phyloP scores from a whole-genome alignment of 257 asterid species.

The Coffea canephora region DNA sequence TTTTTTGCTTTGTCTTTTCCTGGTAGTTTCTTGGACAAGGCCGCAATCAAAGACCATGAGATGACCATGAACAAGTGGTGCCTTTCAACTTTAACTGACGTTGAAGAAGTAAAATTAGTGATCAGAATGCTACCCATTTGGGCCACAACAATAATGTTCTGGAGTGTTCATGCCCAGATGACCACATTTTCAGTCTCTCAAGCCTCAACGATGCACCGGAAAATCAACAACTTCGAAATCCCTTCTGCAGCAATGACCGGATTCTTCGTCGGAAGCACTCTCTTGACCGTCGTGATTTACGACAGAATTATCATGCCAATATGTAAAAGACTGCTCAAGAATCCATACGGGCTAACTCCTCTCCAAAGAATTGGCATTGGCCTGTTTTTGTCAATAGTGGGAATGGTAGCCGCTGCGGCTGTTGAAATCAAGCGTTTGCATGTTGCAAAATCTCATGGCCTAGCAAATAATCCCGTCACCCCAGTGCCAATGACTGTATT shows the following conservation, averaged over 20 bases:
- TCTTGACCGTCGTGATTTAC: conserved; percentile 59
- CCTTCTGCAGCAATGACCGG: conserved; percentile 72
- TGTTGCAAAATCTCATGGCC: conserved; percentile 37
- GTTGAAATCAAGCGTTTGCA: conserved; percentile 50
- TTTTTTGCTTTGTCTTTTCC: neutral
- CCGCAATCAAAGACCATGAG: conserved; percentile 57
- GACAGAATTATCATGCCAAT: conserved; percentile 51
- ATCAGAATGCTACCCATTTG: conserved; percentile 76
- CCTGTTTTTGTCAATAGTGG: conserved; percentile 42
- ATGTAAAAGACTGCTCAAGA: conserved; percentile 31
- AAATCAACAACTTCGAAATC: conserved; percentile 47
- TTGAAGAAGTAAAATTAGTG: conserved; percentile 78
- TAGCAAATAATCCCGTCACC: conserved; percentile 11
- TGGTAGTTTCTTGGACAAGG: conserved; percentile 61
- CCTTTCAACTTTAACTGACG: conserved; percentile 71
- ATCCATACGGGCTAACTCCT: conserved; percentile 64
- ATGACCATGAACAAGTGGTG: conserved; percentile 46
- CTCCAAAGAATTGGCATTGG: conserved; percentile 65
- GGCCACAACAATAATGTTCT: conserved; percentile 83
- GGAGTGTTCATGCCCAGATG: conserved; percentile 88
- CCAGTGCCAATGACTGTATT: conserved; percentile 58
- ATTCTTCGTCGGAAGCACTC: conserved; percentile 68
- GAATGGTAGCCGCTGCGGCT: conserved; percentile 61
- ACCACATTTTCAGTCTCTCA: conserved; percentile 85
- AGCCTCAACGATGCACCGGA: conserved; percentile 75